These are phyloP conservation scores for Plectosphaerella sp. DNA, from an alignment of 2,329 filamentous ascomycete species.

Conservation along the genomic window DNA sequence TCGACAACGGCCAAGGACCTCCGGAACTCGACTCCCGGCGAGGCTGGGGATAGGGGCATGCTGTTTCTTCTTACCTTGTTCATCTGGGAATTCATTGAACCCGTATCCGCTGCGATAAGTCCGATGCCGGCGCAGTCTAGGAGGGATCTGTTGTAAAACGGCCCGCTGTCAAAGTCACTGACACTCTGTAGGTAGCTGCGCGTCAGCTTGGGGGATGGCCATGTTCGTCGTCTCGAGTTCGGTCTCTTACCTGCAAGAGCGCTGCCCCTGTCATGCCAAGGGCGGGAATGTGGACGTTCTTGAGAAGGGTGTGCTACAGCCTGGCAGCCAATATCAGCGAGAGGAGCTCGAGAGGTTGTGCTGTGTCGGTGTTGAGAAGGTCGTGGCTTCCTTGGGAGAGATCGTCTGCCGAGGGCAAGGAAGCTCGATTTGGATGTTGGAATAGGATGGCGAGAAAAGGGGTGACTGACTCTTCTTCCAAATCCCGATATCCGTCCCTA, in stretches of 20 bases:
- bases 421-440: too few relatives aligned
- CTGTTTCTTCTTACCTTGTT: background rate
- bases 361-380: too few relatives aligned
- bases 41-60: background rate
- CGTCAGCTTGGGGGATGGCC: background rate
- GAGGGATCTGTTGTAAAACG: slow-evolving; percentile 19
- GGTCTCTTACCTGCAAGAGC: slow-evolving; percentile 11
- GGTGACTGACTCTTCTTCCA: too few relatives aligned
- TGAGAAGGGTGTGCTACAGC: background rate
- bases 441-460: too few relatives aligned
- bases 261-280: slow-evolving; percentile 24
- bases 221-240: background rate
- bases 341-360: too few relatives aligned
- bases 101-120: slow-evolving; percentile 30
- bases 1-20: too few relatives aligned
- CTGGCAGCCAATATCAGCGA: too few relatives aligned
- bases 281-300: background rate
- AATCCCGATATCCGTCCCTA: too few relatives aligned
- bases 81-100: slow-evolving; percentile 34
- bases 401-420: too few relatives aligned
- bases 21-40: too few relatives aligned
- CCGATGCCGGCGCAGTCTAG: slow-evolving; percentile 23
- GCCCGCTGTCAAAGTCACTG: slow-evolving; percentile 11
- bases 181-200: slow-evolving; percentile 1
- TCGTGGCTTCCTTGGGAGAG: too few relatives aligned